Evolutionary conservation across 208 protist species (phyloP), one percentile per base, ranked within the genome.

Genomic region (Herpetomonas samuelpessoai): DNA sequence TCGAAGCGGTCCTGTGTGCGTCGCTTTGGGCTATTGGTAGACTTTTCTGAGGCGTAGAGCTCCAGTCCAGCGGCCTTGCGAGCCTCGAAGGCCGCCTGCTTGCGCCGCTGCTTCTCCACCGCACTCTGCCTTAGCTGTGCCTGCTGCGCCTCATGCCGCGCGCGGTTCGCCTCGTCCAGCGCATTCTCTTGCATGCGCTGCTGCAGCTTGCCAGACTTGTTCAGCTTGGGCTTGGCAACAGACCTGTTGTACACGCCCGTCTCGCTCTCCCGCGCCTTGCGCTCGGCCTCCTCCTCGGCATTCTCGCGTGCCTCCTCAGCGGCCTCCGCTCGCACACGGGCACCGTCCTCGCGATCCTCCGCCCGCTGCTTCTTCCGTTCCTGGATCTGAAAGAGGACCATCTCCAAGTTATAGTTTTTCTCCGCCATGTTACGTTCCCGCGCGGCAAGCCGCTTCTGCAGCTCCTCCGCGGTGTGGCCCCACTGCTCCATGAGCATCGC

Each of bases 1-100:
- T 76, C 83, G 53, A 93, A 91, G n/a, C 71, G 57, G 41, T 88
- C 74, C 62, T 93, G 86, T 0, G 86, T 93, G 41, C 83, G 82
- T 50, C 76, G 62, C 38, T 57, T 88, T 14, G 82, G 75, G 6
- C 46, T 57, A 14, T 62, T 61, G 26, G 65, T 29, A 0, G 49
- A 58, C 9, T 51, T 45, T 0, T 63, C 62, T 51, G 56, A 41
- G n/a, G 68, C 64, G 62, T 82, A 87, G 21, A 41, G 50, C n/a
- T 62, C 51, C 16, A 79, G 12, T 3, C 71, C 69, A 2, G 48
- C 60, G 53, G 65, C 30, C 70, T 88, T 86, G 19, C 76, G 67
- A 45, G 53, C 46, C 31, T 91, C 87, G 59, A 89, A 81, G 3
- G 57, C 50, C 9, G 68, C 63, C 53, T 78, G 73, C 66, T 89